Evolutionary conservation across 2,329 filamentous ascomycete genomes (phyloP), one percentile per base, ranked within the genome.

Genomic region (Calonectria fujianensis): DNA sequence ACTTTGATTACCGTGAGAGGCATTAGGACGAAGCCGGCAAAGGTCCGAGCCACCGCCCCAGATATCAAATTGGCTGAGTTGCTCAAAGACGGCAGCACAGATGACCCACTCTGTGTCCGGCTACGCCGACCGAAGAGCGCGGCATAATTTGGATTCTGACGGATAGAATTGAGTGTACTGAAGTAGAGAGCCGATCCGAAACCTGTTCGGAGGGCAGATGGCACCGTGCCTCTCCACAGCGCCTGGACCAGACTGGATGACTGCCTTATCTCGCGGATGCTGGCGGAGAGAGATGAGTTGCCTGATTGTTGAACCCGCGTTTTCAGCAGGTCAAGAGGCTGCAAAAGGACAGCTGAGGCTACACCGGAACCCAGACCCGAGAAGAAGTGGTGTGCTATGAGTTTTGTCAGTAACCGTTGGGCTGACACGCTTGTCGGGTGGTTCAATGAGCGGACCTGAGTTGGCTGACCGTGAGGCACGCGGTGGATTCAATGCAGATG

Each of bases 1-100:
- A 98, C 97, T 83, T 99, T 99, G 82, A 99, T 93, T 57, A 99
- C 94, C 1, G 97, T 99, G 75, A 98, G 91, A 1, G 97, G 97
- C 95, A 98, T 98, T 86, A 98, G 92, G 59, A 97, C 87, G 82
- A 98, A 94, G 48, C 97, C 97, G 0, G 96, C 96, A 68, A 94
- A 93, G 1, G 95, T 96, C 69, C 97, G 91, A 31, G 97, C 96
- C 24, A 93, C 89, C 9, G 96, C 96, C 13, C 97, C 97, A 0
- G 96, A 96, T 16, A 94, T 87, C 27, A 99, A 89, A 82, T 99
- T 99, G 66, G 94, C 94, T 4, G 93, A 91, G 82, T 97, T 95
- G 76, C 94, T 95, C 59, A 98, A 90, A 78, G 94, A 94, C 0
- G 96, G 95, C 14, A 98, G 89, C 2, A 93, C 92, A 6, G 94